These are phyloP conservation scores for Articulospora tetracladia DNA, from an alignment of 495 filamentous ascomycete species.

Conservation along the genomic window DNA sequence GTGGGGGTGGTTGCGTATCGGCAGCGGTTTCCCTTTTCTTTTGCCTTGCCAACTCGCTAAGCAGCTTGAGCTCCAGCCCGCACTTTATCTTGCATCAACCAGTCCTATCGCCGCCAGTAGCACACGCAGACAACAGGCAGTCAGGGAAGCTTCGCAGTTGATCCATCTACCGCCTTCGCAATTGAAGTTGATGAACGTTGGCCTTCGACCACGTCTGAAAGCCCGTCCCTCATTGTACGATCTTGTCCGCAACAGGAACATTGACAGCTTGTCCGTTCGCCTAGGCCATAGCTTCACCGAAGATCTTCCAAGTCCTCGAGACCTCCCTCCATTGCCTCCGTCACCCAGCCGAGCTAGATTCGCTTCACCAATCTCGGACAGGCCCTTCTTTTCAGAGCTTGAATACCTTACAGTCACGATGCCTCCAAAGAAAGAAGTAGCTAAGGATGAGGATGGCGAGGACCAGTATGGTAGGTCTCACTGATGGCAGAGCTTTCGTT, in stretches of 20 bases:
- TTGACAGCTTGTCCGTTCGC: conserved; percentile 26
- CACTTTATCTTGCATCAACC: conserved; percentile 1
- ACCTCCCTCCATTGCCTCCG: conserved; percentile 19
- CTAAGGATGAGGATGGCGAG: conserved; percentile 23
- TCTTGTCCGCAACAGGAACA: conserved; percentile 44
- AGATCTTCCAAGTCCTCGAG: conserved; percentile 5
- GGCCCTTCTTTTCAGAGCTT: neutral
- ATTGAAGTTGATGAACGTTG: conserved; percentile 34
- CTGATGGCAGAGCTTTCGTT: neutral
- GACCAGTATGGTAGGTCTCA: conserved; percentile 27
- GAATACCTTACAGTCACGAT: conserved; percentile 11
- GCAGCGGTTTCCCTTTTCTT: neutral
- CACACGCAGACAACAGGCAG: neutral
- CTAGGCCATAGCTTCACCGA: conserved; percentile 6
- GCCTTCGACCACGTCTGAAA: conserved; percentile 53
- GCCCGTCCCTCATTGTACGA: conserved; percentile 60
- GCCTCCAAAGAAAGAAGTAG: conserved; percentile 20
- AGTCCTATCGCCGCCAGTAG: neutral
- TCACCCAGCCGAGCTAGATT: conserved; percentile 6
- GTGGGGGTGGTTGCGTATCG: conserved; percentile 1
- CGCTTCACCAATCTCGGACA: conserved; percentile 8
- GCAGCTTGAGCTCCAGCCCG: neutral
- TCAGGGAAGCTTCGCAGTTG: conserved; percentile 3
- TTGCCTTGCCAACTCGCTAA: neutral
- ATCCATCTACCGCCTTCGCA: neutral